Conservation (phyloP, 2,329 filamentous ascomycete species). For the Xylariaceae sp. region DNA sequence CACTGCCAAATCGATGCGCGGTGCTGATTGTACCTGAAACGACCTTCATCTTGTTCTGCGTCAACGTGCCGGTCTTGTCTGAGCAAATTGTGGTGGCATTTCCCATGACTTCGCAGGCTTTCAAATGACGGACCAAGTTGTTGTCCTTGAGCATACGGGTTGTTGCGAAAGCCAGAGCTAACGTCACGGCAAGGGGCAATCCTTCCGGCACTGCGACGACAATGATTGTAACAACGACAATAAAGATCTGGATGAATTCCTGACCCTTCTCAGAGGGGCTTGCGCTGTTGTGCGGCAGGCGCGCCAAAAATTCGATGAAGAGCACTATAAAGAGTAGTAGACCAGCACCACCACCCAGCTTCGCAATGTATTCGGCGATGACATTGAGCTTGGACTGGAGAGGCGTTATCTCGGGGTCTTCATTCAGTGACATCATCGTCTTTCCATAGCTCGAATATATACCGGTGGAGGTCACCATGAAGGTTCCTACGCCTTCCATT, state of each 20-base stretch:
- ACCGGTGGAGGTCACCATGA: constrained; percentile 69
- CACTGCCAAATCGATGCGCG: constrained; percentile 49
- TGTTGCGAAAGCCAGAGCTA: constrained; percentile 72
- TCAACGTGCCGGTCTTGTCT: constrained; percentile 64
- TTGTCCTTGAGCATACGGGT: constrained; percentile 74
- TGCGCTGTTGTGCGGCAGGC: constrained; percentile 40
- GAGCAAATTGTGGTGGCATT: constrained; percentile 70
- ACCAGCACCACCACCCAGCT: constrained; percentile 71
- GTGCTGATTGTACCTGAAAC: constrained; percentile 58
- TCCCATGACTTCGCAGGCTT: constrained; percentile 78
- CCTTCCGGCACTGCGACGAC: constrained; percentile 78
- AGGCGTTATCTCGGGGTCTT: constrained; percentile 70
- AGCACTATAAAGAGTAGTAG: constrained; percentile 78
- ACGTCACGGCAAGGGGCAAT: constrained; percentile 70
- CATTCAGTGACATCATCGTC: constrained; percentile 69
- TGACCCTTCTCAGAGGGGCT: constrained; percentile 73
- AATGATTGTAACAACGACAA: constrained; percentile 74
- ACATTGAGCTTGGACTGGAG: constrained; percentile 72
- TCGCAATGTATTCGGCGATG: constrained; percentile 74
- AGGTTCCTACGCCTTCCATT: constrained; percentile 73
- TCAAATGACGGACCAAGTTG: constrained; percentile 71
- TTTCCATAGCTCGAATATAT: constrained; percentile 71
- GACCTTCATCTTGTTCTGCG: constrained; percentile 66
- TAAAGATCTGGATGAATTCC: constrained; percentile 70
- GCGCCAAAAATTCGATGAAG: constrained; percentile 77